phyloP scores from a whole-genome alignment of 2,329 filamentous ascomycete species.

The Colletotrichum melonis region DNA sequence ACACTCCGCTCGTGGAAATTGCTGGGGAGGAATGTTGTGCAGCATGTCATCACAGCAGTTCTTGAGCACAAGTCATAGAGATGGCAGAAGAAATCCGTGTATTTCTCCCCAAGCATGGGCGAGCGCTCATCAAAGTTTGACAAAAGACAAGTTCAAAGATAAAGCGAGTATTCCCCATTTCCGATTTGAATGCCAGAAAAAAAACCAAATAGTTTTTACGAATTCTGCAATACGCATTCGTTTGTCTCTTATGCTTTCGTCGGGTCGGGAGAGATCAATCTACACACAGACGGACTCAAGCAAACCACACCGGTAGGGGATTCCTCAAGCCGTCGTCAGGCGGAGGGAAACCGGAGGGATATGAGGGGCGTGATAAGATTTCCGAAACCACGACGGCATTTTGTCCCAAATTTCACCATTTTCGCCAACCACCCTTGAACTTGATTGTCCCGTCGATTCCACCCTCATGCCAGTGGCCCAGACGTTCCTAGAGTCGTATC shows the following conservation, averaged over 20 bases:
- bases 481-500: slow-evolving; percentile 38
- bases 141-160: slow-evolving; percentile 12
- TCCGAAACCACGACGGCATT: slow-evolving; percentile 17
- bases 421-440: slow-evolving; percentile 32
- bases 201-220: slow-evolving; percentile 31
- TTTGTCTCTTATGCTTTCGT: slow-evolving; percentile 29
- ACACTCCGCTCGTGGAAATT: too few relatives aligned
- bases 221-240: slow-evolving; percentile 34
- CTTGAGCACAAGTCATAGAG: not conserved
- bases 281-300: not conserved
- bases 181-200: slow-evolving; percentile 32
- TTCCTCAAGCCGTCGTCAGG: slow-evolving; percentile 8
- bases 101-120: slow-evolving; percentile 4
- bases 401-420: slow-evolving; percentile 33
- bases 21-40: not conserved
- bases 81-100: slow-evolving; percentile 10
- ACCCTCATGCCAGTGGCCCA: slow-evolving; percentile 35
- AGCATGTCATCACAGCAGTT: not conserved
- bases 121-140: slow-evolving; percentile 10
- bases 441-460: slow-evolving; percentile 35
- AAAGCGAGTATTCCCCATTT: slow-evolving; percentile 27
- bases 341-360: slow-evolving; percentile 5
- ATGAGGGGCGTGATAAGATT: not conserved
- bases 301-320: not conserved
- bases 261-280: not conserved